Conservation (phyloP, 345 rosid genomes). For the Acer yangbiense region DNA sequence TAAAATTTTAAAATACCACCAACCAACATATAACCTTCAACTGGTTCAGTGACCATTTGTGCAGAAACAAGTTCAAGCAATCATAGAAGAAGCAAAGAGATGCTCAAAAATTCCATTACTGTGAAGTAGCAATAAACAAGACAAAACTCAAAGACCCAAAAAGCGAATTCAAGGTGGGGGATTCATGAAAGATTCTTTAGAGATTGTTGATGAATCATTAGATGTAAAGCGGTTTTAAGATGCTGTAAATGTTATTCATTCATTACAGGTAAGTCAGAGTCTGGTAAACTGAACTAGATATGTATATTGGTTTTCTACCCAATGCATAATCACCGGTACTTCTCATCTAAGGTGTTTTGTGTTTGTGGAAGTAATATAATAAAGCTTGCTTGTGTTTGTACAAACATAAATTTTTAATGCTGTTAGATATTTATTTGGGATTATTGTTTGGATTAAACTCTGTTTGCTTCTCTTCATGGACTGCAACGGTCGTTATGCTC, state of each 20-base stretch:
- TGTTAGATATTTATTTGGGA: neutral
- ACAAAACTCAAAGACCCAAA: neutral
- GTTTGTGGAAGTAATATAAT: neutral
- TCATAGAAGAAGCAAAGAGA: slow-evolving; percentile 27
- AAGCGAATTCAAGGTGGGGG: too few species aligned
- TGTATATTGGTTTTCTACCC: neutral
- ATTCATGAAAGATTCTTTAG: too few species aligned
- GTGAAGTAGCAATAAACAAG: slow-evolving; percentile 16
- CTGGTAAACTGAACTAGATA: slow-evolving; percentile 10
- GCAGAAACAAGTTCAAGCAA: slow-evolving; percentile 41
- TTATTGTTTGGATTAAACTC: too few species aligned
- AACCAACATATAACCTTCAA: too few species aligned
- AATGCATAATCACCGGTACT: neutral
- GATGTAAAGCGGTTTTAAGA: slow-evolving; percentile 63
- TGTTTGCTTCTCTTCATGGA: too few species aligned
- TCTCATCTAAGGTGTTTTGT: neutral
- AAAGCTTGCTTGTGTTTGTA: neutral
- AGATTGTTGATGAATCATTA: slow-evolving; percentile 78
- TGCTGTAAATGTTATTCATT: slow-evolving; percentile 85
- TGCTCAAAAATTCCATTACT: slow-evolving; percentile 33
- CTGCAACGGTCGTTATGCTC: too few species aligned
- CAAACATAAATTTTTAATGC: neutral
- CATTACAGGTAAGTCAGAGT: slow-evolving; percentile 66
- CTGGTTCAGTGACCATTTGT: slow-evolving; percentile 42
- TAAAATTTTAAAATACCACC: too few species aligned